Percentiles rank a stretch among this genome's conserved stretches.
These are phyloP conservation scores for Wickerhamomyces subpelliculosus DNA, from an alignment of 805 yeast genomes.

Conservation along the genomic window DNA sequence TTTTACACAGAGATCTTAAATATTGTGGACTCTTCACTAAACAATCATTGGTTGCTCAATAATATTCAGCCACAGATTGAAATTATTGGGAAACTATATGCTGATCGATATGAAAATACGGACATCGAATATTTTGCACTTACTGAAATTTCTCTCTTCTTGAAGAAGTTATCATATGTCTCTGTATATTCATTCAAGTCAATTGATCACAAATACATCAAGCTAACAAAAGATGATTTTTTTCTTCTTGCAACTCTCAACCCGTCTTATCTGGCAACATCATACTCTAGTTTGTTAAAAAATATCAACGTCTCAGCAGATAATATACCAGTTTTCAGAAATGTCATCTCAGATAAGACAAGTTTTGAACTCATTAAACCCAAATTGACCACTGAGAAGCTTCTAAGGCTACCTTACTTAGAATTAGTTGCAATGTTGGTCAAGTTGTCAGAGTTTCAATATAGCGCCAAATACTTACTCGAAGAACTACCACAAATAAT, in stretches of 20 bases:
- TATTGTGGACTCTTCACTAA: slow-evolving; percentile 5
- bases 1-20: slow-evolving; percentile 13
- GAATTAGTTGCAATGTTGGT: slow-evolving; percentile 13
- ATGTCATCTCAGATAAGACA: slow-evolving; percentile 5
- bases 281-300: slow-evolving; percentile 4
- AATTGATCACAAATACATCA: slow-evolving; percentile 9
- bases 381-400: slow-evolving; percentile 3
- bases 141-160: slow-evolving; percentile 9
- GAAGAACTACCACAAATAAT: slow-evolving; percentile 16
- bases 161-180: slow-evolving; percentile 11
- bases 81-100: slow-evolving; percentile 8
- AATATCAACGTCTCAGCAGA: slow-evolving; percentile 3
- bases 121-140: slow-evolving; percentile 13
- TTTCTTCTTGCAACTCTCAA: slow-evolving; percentile 9
- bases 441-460: slow-evolving; percentile 4
- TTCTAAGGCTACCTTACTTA: slow-evolving; percentile 14
- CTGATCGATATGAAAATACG: slow-evolving; percentile 3
- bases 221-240: slow-evolving; percentile 2
- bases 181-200: slow-evolving; percentile 4
- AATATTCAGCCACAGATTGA: slow-evolving; percentile 7
- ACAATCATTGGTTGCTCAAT: slow-evolving; percentile 14
- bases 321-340: slow-evolving; percentile 10
- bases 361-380: slow-evolving; percentile 7
- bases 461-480: slow-evolving; percentile 10
- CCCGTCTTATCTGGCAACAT: slow-evolving; percentile 15